These are phyloP conservation scores for Azolla pinnata DNA, from an alignment of 75 land plant genomes.

Conservation along the genomic window DNA sequence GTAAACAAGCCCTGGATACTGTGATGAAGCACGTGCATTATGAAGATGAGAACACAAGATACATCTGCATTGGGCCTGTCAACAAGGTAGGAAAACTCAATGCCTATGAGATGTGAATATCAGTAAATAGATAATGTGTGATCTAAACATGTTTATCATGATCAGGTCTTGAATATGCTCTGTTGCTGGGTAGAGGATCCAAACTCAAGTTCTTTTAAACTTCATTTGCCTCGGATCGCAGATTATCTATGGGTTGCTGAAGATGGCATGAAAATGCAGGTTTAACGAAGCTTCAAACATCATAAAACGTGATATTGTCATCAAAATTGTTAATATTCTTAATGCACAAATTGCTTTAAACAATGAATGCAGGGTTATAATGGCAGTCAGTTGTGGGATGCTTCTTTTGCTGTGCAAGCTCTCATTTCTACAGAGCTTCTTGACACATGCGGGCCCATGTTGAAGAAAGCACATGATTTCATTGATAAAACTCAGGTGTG, in stretches of 20 bases:
- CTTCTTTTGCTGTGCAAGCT: conserved; percentile 78
- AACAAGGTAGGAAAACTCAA: conserved; percentile 52
- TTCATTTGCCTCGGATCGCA: conserved; percentile 64
- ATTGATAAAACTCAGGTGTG: conserved; percentile 72
- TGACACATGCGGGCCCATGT: conserved; percentile 50
- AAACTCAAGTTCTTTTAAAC: conserved; percentile 84
- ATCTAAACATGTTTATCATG: not conserved
- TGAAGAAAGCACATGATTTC: conserved; percentile 61
- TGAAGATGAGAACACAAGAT: conserved; percentile 92
- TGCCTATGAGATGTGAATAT: not conserved
- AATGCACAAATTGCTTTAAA: too few species aligned
- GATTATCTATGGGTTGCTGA: conserved; percentile 96
- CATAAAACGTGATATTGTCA: too few species aligned
- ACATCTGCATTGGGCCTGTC: conserved; percentile 87
- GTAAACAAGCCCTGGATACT: conserved; percentile 61
- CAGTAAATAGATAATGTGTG: not conserved
- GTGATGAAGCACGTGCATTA: conserved; percentile 84
- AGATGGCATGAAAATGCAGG: conserved; percentile 99
- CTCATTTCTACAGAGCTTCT: conserved; percentile 50
- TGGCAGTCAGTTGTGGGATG: conserved; percentile 94
- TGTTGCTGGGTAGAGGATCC: conserved; percentile 93
- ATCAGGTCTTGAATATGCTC: conserved; percentile 87
- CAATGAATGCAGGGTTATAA: conserved; percentile 54
- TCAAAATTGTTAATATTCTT: too few species aligned
- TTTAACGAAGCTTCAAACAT: too few species aligned